Evolutionary conservation across 176 grass and related monocot species (phyloP).

Genomic region (Oryza officinalis): DNA sequence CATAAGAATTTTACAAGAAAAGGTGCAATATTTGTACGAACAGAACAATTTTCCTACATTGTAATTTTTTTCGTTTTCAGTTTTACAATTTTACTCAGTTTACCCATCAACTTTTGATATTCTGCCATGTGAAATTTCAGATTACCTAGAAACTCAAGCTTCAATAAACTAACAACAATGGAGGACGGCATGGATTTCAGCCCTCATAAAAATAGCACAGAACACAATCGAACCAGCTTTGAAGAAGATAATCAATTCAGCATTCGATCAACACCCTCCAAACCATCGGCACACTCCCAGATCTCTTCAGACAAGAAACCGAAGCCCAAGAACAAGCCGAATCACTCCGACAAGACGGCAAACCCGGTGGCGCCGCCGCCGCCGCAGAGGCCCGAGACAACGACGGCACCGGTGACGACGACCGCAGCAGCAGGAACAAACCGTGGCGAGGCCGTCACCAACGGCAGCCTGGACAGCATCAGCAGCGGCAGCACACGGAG

Average conservation of each 20-base stretch:
- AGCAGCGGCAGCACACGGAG: conserved; percentile 40
- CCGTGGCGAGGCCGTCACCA: conserved; percentile 5
- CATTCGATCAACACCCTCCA: conserved; percentile 18
- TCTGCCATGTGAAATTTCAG: conserved; percentile 38
- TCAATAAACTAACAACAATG: neutral
- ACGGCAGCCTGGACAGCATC: neutral
- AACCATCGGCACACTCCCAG: neutral
- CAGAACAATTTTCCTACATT: no score
- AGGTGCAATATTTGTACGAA: no score
- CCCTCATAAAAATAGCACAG: conserved; percentile 37
- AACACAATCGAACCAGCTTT: conserved; percentile 25
- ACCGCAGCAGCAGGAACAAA: neutral
- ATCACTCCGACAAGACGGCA: conserved; percentile 1
- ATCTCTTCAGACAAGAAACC: conserved; percentile 8
- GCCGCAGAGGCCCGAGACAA: neutral
- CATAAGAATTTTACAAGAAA: no score
- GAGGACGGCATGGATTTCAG: conserved; percentile 60
- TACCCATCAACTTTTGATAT: neutral
- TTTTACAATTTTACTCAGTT: neutral
- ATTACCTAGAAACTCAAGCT: neutral
- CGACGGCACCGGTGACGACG: neutral
- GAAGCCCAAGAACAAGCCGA: conserved; percentile 39
- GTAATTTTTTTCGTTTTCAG: neutral
- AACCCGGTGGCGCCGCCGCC: neutral
- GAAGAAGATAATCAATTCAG: conserved; percentile 28